Base-by-base conservation (phyloP, 306 rosid species). In the Trifolium dubium region DNA sequence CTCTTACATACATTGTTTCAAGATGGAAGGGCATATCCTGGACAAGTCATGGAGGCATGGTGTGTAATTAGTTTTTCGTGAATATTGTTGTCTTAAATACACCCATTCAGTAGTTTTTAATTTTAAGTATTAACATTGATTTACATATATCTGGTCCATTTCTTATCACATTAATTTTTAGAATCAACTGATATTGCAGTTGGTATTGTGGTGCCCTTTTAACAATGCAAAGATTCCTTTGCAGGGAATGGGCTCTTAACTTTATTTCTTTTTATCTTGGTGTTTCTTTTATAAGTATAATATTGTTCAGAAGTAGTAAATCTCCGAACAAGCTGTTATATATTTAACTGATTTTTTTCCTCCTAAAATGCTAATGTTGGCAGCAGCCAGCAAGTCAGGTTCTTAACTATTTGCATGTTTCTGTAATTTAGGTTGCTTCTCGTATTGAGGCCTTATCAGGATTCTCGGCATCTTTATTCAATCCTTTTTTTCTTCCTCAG, bases 41-140 rank as follows among this genome's bases (percentile, higher is more conserved):
- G 97, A 76, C 89, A 72, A 92, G 92, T 82, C 88, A 91, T 55
- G 97, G 97, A 62, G 97, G 96, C 88, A 67, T 85, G 92, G 97
- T 92, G 77, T 68, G 91, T 76, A 64, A 39, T 39, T 55, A 54
- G 47, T 69, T 49, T 70, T 59, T 18, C 63, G 46, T 72, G 15
- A 81, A 43, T 67, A 31, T 41, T 3, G 10, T 35, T 8, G 41
- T 44, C 64, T 49, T 61, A n/a, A 75, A 28, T 67, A 53, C 66
- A 64, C 7, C 40, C 49, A 58, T 5, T 18, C 49, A 29, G 59
- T 79, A 72, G n/a, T n/a, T n/a, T n/a, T n/a, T 10, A 63, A 35
- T 47, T 37, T 56, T 44, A 28, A 13, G 28, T 66, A n/a, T 64
- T 14, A 13, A 37, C 78, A 68, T 56, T 65, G 51, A 46, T 65